Base-by-base conservation (phyloP, 208 protist genomes). In the Phytomonas francai region DNA sequence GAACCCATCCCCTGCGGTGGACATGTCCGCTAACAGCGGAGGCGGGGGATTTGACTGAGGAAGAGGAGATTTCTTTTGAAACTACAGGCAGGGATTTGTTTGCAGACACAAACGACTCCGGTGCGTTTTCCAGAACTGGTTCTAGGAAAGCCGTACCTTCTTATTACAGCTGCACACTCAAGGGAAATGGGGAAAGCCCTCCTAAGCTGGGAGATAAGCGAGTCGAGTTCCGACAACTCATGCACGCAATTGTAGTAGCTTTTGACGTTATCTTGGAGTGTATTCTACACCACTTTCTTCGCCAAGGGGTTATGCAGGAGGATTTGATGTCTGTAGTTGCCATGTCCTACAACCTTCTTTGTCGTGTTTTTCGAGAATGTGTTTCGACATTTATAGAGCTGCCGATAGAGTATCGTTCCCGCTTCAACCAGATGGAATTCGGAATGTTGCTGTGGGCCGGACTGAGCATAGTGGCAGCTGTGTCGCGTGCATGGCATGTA, bases 391-490 rank as follows among this genome's bases (percentile, higher is more conserved):
- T 85, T 49, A 67, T 83, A 12, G 49, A 42, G 8, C 61, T 80
- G 30, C 57, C 76, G 12, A n/a, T 27, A 19, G 67, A 74, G 56
- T 64, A 70, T 39, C 71, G 70, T 11, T 51, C 19, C 16, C 34
- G 64, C 28, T 70, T 70, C 33, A 85, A 77, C 58, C 31, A 31
- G 22, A 62, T 45, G 9, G 81, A 87, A 49, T 61, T 65, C 14
- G 70, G 79, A 6, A 73, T 81, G 66, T 62, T 87, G 68, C 64
- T 88, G 39, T 86, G 81, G 85, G 56, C 77, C 2, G 74, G 74
- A 58, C 73, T 91, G 22, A 78, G 76, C 63, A 73, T 80, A 34
- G 64, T 71, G 27, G 61, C 77, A 31, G 73, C 76, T 3, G 54
- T 91, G 39, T 72, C 81, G 64, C 58, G 65, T 27, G 78, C 76